Evolutionary conservation across 2,329 filamentous ascomycete species (phyloP), one percentile per base, ranked within the genome.

Genomic region (Talaromyces sp.): DNA sequence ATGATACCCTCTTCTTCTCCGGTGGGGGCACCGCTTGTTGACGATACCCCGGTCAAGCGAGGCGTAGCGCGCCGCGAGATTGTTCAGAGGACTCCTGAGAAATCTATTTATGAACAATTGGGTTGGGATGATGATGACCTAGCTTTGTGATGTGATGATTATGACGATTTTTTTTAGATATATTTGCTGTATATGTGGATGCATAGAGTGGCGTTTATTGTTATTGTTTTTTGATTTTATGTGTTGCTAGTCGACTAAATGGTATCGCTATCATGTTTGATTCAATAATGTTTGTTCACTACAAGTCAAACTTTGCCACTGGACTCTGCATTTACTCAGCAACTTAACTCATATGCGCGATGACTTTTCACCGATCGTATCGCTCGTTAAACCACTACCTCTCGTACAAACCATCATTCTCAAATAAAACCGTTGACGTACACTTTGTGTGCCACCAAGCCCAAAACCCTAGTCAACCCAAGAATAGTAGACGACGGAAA

Each of bases 91-190:
- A 75, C 70, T 8, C 71, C 69, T 19, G 71, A 74, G 58, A 74
- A 73, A 56, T 74, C 76, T 9, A 75, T 79, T 50, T 79, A 79
- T 59, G 74, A 74, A 61, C 68, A 73, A 52, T 62, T 80, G 55
- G 77, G 77, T 56, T 80, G 77, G 77, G 73, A 73, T 62, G 67
- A 76, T 60, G 73, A 77, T 59, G 70, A 73, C 50, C 43, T 56
- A 27, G 57, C 52, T 48, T 48, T 59, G 21, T 56, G 38, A 59
- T 29, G 17, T 43, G 38, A 46, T 46, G 43, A 46, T 46, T 19
- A 29, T 29, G 21, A 46, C 21, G 8, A 46, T 12, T 24, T 21
- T 46, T 19, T 46, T 24, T 4, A 46, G 12, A 46, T 21, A 24
- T 19, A 43, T 14, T 4, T 5, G 12, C 11, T n/a, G 24, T 46